These are phyloP conservation scores for Batkoa obscura DNA, from an alignment of 371 early-diverging fungal genomes.

Conservation along the genomic window DNA sequence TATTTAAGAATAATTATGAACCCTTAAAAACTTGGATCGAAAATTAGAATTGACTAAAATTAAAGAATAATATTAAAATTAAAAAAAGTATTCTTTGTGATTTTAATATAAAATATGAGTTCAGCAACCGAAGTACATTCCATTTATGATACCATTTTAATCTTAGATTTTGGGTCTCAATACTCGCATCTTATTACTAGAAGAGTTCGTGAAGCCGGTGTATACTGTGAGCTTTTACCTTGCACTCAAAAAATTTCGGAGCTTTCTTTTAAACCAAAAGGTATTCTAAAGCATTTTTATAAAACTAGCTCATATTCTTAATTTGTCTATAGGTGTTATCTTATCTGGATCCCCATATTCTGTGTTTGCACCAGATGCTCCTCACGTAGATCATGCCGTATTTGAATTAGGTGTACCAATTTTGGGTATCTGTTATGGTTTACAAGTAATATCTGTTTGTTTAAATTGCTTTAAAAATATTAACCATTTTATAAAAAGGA, in stretches of 20 bases:
- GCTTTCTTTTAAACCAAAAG: conserved; percentile 84
- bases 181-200: conserved; percentile 94
- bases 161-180: conserved; percentile 96
- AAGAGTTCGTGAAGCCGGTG: conserved; percentile 86
- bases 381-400: conserved; percentile 80
- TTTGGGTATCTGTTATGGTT: conserved; percentile 95
- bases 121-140: conserved; percentile 22
- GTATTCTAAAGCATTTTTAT: background rate
- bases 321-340: conserved; percentile 38
- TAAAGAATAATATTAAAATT: no score
- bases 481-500: conserved; percentile 12
- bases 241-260: conserved; percentile 89
- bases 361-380: conserved; percentile 83
- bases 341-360: conserved; percentile 94
- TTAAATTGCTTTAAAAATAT: conserved; percentile 13
- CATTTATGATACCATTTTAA: conserved; percentile 87
- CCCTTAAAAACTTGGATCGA: no score
- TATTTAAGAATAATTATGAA: no score
- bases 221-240: conserved; percentile 93
- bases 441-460: conserved; percentile 32
- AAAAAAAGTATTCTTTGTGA: no score
- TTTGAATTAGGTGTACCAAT: conserved; percentile 80
- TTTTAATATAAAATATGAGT: no score
- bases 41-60: no score
- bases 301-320: background rate